Base-by-base conservation (phyloP, 2,329 filamentous ascomycete genomes). In the Colletotrichum salicis region DNA sequence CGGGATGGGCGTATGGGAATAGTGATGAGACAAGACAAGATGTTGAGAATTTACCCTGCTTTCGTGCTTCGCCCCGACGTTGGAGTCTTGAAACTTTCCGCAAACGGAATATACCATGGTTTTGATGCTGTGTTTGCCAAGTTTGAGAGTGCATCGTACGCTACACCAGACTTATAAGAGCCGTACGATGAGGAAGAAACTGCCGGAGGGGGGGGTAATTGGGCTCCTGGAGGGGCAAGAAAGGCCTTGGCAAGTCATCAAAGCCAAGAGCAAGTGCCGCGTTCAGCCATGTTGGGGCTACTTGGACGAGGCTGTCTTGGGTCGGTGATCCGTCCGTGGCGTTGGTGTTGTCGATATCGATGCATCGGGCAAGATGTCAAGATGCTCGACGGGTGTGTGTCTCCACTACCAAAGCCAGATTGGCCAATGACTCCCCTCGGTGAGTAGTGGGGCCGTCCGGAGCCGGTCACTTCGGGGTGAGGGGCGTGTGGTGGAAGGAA, bases 401-500 rank as follows among this genome's bases (percentile, higher is more conserved):
- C 41, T 22, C 41, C 41, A 60, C 58, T 10, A 31, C 19, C 22
- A 41, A 13, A 7, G 5, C 41, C 41, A 19, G 22, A 22, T 48
- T 48, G 41, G 41, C 41, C 41, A 48, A 22, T 48, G 41, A 22
- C 19, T 48, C 4, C 27, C 27, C 27, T 48, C 8, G 41, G 8
- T 48, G 19, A 48, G 19, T 48, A 19, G 41, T 22, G 41, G 19
- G 41, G 41, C 58, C 55, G 64, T 31, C 56, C 68, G 37, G 62
- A 63, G 33, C 58, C 65, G 65, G 57, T 59, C 33, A 24, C 51
- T 56, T 41, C 37, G 37, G 51, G 65, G 11, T 55, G 24, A 19
- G 52, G 52, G 15, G 4, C 45, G 45, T 51, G 45, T 13, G 27
- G 27, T 29, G 27, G 27, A 29, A 29, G 27, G 27, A 29, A 29